Evolutionary conservation across 2,329 filamentous ascomycete genomes (phyloP).

Genomic region (Fusarium sulawesiense): DNA sequence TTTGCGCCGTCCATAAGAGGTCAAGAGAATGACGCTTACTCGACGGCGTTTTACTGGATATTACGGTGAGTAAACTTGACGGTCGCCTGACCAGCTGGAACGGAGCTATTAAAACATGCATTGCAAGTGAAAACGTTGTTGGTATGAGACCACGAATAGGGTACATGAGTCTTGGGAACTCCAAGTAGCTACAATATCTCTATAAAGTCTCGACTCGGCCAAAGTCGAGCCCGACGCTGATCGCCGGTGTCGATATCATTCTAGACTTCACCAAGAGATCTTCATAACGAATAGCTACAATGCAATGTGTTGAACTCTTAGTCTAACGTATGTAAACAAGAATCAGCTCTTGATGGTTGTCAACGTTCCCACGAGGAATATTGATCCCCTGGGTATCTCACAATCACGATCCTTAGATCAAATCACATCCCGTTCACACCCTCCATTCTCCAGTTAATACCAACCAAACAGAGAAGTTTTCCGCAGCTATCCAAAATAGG

Average conservation of each 20-base stretch:
- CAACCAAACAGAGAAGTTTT: constrained; percentile 29
- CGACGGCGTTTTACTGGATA: constrained; percentile 43
- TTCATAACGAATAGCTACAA: neutral
- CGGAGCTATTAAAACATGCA: constrained; percentile 22
- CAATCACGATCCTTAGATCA: constrained; percentile 29
- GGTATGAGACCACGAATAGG: neutral
- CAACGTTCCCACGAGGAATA: constrained; percentile 9
- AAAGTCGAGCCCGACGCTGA: neutral
- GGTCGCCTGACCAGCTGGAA: constrained; percentile 38
- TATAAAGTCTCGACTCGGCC: neutral
- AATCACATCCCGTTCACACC: constrained; percentile 33
- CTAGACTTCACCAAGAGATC: constrained; percentile 2
- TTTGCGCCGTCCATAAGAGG: constrained; percentile 40
- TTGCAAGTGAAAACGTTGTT: constrained; percentile 24
- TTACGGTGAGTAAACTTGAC: constrained; percentile 26
- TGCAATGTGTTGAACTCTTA: neutral
- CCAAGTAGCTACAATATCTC: neutral
- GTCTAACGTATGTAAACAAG: neutral
- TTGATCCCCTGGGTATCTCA: constrained; percentile 33
- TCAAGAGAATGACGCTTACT: constrained; percentile 47
- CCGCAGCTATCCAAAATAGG: constrained; percentile 19
- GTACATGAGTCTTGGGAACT: neutral
- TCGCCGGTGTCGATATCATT: neutral
- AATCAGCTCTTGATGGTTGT: constrained; percentile 13
- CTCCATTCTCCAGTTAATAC: constrained; percentile 39